Base-by-base conservation (phyloP, 2,329 filamentous ascomycete species). In the Sporothrix schenckii region DNA sequence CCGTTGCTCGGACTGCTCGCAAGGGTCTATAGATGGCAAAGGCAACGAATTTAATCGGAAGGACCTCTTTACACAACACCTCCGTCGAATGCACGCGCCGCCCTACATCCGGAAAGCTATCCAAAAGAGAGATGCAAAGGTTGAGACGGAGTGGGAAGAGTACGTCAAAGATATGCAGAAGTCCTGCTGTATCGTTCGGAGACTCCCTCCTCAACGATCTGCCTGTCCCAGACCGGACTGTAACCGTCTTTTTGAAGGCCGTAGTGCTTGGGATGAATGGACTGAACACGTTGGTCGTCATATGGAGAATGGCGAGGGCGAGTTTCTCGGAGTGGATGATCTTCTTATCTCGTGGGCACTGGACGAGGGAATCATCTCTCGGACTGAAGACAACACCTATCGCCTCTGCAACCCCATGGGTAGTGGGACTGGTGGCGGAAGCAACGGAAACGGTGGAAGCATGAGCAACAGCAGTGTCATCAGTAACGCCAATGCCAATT, bases 251-350 rank as follows among this genome's bases (percentile, higher is more conserved):
- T 97, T 97, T 76, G 85, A 88, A 70, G 93, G 92, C 0, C 81
- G 85, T 0, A 86, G 86, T 2, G 91, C 90, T 10, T 97, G 94
- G 94, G 92, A 97, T 70, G 89, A 93, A 74, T 92, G 93, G 81
- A 95, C 95, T 72, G 94, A 98, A 78, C 94, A 98, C 78, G 90
- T 97, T 0, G 94, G 94, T 0, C 86, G 91, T 61, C 94, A 98
- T 78, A 91, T 97, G 83, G 94, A 97, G 79, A 90, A 89, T 74
- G 87, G 87, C 7, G 88, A 90, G 72, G 87, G 86, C 3, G 80
- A 81, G 30, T 79, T 81, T 30, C 80, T 90, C 21, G 86, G 84
- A 0, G 86, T 89, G 5, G 88, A 90, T 73, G 78, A 79, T 1
- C 78, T 88, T 52, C 78, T 91, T 56, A 84, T 86, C 0, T 81